A percentile compares a stretch with the other conserved stretches of the same genome.
phyloP scores from a whole-genome alignment of 176 grass and related monocot genomes.

The Juncus inflexus region DNA sequence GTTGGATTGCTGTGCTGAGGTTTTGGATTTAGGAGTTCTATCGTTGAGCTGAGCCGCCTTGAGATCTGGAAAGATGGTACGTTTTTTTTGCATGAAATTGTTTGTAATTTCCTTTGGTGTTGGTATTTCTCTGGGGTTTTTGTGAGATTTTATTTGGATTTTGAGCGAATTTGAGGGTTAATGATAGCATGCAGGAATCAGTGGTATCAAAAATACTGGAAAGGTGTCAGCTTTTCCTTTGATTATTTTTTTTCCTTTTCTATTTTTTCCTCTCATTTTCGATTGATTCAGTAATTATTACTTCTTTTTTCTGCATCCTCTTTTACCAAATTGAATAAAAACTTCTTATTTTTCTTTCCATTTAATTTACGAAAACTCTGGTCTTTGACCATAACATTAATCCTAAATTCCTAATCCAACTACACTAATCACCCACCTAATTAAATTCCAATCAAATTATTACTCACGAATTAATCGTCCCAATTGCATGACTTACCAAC shows the following conservation, averaged over 20 bases:
- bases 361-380: constrained; percentile 3
- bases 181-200: constrained; percentile 17
- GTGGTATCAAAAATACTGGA: not conserved
- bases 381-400: constrained; percentile 5
- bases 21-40: constrained; percentile 14
- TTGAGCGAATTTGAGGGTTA: constrained; percentile 27
- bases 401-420: not conserved
- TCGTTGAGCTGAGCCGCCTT: constrained; percentile 21
- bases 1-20: constrained; percentile 4
- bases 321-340: constrained; percentile 9
- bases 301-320: constrained; percentile 2
- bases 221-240: constrained; percentile 29
- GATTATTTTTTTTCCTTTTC: constrained; percentile 14
- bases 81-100: constrained; percentile 10
- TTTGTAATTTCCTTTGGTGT: not conserved
- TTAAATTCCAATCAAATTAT: not conserved
- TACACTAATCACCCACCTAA: not conserved
- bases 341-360: constrained; percentile 7
- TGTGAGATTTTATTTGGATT: not conserved
- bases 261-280: constrained; percentile 13
- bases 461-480: not conserved
- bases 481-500: constrained; percentile 1
- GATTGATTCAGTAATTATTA: constrained; percentile 20
- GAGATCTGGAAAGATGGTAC: constrained; percentile 35
- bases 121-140: not conserved